These are phyloP conservation scores for Daldinia caldariorum DNA, from an alignment of 495 filamentous ascomycete genomes.

Conservation along the genomic window DNA sequence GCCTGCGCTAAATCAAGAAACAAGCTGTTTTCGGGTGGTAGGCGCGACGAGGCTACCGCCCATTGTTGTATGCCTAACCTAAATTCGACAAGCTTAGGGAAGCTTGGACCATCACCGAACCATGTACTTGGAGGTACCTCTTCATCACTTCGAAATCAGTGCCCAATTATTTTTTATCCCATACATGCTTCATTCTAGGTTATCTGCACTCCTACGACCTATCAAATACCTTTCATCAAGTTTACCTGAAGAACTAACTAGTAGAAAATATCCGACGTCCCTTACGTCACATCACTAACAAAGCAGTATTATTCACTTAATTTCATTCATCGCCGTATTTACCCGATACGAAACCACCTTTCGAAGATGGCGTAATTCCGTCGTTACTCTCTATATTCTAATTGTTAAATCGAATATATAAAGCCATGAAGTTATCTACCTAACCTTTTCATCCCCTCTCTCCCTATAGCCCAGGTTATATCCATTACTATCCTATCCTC, in stretches of 20 bases:
- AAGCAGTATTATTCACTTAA: neutral
- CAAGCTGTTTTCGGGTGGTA: conserved; percentile 42
- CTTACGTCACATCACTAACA: neutral
- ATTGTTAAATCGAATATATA: neutral
- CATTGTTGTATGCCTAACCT: neutral
- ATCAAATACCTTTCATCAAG: no score
- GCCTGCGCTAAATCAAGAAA: conserved; percentile 8
- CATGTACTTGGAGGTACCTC: neutral
- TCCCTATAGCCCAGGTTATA: neutral
- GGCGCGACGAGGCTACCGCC: conserved; percentile 40
- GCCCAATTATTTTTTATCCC: neutral
- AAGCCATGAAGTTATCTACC: neutral
- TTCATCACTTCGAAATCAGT: conserved; percentile 5
- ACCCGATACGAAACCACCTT: neutral
- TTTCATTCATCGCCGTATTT: neutral
- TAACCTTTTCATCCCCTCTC: no score
- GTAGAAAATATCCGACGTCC: neutral
- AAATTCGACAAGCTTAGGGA: conserved; percentile 2
- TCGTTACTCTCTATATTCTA: neutral
- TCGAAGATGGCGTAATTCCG: neutral
- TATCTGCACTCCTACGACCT: no score
- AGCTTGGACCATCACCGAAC: neutral
- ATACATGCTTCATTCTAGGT: no score
- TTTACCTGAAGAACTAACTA: no score
- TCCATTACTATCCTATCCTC: conserved; percentile 17